A percentile compares a stretch with the other conserved stretches of the same genome.
Conservation (phyloP, 2,329 filamentous ascomycete species). For the Neonectria magnoliae region DNA sequence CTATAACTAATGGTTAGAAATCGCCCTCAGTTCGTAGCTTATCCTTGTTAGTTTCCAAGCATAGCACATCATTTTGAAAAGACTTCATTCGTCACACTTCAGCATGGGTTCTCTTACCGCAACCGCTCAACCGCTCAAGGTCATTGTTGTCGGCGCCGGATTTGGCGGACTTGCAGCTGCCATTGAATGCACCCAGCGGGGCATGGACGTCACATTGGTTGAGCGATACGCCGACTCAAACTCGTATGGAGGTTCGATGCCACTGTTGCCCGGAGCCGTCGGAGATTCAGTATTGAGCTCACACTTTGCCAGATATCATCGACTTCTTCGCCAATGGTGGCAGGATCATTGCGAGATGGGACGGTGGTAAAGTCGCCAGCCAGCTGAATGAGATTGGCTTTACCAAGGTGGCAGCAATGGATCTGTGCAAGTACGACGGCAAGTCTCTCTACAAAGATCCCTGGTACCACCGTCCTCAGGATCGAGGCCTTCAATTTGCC, state of each 20-base stretch:
- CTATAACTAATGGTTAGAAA: too few species aligned
- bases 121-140: too few species aligned
- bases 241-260: conserved; percentile 14
- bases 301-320: conserved; percentile 26
- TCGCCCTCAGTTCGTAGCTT: too few species aligned
- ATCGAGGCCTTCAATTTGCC: conserved; percentile 9
- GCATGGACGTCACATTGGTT: conserved; percentile 12
- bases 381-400: neutral
- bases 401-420: conserved; percentile 11
- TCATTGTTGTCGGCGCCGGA: too few species aligned
- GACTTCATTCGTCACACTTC: too few species aligned
- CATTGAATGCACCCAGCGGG: conserved; percentile 9
- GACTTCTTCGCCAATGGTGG: conserved; percentile 35
- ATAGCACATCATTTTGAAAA: too few species aligned
- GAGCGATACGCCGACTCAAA: conserved; percentile 19
- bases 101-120: too few species aligned
- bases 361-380: conserved; percentile 6
- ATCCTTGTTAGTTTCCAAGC: too few species aligned
- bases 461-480: conserved; percentile 20
- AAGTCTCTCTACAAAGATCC: conserved; percentile 22
- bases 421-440: conserved; percentile 26
- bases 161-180: too few species aligned
- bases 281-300: neutral
- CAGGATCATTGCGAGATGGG: conserved; percentile 13
- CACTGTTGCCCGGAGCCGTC: too few species aligned